phyloP scores from a whole-genome alignment of 805 yeast genomes.

The Pichia cephalocereana region DNA sequence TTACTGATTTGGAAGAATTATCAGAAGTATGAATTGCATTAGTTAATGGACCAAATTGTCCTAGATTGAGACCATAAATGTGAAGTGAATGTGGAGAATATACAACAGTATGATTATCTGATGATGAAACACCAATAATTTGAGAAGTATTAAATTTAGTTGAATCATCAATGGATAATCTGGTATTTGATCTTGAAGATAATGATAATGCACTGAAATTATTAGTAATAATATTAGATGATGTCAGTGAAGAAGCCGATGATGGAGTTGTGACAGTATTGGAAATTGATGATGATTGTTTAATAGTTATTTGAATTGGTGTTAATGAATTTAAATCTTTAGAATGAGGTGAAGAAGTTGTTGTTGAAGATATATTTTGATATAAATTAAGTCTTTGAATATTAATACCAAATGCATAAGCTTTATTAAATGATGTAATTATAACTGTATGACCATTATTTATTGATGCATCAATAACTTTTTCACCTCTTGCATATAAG shows the following conservation, averaged over 20 bases:
- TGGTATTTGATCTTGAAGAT: neutral
- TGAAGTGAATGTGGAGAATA: conserved; percentile 39
- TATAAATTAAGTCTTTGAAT: conserved; percentile 14
- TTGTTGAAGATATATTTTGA: neutral
- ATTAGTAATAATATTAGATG: neutral
- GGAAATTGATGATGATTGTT: neutral
- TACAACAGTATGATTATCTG: conserved; percentile 60
- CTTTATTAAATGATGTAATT: conserved; percentile 39
- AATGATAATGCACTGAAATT: conserved; percentile 1
- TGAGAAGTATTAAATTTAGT: neutral
- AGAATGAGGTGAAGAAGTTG: neutral
- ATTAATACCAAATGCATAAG: conserved; percentile 78
- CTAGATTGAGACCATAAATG: conserved; percentile 73
- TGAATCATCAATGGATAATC: neutral
- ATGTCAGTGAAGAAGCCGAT: conserved; percentile 12
- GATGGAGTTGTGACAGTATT: neutral
- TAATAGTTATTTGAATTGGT: neutral
- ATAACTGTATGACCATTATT: conserved; percentile 65
- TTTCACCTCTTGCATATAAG: conserved; percentile 12
- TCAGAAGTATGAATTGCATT: conserved; percentile 26
- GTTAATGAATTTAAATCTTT: conserved; percentile 3
- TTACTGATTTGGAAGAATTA: conserved; percentile 14
- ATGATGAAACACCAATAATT: conserved; percentile 45
- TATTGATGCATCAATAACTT: conserved; percentile 32
- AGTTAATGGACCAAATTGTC: conserved; percentile 58